phyloP scores from a whole-genome alignment of 2,329 filamentous ascomycete species.

The Colletotrichum sp. region DNA sequence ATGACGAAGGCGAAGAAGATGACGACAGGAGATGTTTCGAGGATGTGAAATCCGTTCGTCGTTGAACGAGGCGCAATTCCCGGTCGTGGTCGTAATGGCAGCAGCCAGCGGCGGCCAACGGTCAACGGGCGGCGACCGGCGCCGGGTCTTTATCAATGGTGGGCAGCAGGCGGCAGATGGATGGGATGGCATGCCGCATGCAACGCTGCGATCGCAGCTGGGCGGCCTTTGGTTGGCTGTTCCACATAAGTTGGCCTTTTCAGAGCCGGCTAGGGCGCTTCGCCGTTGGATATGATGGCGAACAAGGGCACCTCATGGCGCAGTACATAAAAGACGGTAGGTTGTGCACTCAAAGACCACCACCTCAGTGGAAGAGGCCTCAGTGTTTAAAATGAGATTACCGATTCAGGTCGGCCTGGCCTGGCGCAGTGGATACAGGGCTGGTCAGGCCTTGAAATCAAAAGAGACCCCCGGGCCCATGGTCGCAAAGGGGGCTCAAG shows the following conservation, averaged over 20 bases:
- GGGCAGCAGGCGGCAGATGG: slow-evolving; percentile 4
- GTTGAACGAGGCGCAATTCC: not conserved
- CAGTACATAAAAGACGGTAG: not conserved
- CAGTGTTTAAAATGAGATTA: slow-evolving; percentile 10
- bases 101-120: not conserved
- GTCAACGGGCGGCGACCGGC: not conserved
- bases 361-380: not conserved
- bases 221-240: not conserved
- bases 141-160: not conserved
- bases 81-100: not conserved
- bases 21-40: not conserved
- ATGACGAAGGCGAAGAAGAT: not conserved
- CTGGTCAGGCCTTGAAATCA: slow-evolving; percentile 12
- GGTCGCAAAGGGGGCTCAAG: slow-evolving; percentile 1
- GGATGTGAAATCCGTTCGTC: not conserved
- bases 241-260: not conserved
- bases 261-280: slow-evolving; percentile 2
- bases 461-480: not conserved
- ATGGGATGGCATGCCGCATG: slow-evolving; percentile 2
- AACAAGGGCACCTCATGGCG: not conserved
- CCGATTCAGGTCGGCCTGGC: slow-evolving; percentile 11
- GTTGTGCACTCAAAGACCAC: not conserved
- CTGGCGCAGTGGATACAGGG: slow-evolving; percentile 9
- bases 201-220: not conserved
- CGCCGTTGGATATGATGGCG: not conserved